A percentile compares a stretch with the other conserved stretches of the same genome.
phyloP scores from a whole-genome alignment of 1,139 yeast genomes.

The Nakaseomyces bracarensis region DNA sequence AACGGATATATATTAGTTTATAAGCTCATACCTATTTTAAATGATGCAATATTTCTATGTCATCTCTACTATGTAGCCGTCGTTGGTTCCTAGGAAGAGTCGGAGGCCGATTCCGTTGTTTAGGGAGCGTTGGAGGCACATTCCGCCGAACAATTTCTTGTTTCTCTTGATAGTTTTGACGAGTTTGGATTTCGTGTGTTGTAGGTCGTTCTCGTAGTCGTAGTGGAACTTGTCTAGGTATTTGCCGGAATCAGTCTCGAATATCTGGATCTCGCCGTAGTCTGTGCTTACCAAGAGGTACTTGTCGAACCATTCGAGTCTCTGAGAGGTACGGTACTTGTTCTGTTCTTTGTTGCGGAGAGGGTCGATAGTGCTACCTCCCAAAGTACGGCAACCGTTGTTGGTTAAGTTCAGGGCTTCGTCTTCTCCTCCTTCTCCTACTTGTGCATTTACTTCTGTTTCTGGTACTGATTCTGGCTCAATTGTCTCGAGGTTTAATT shows the following conservation, averaged over 20 bases:
- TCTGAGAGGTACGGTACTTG: constrained; percentile 34
- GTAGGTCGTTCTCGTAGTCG: constrained; percentile 2
- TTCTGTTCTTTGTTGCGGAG: constrained; percentile 17
- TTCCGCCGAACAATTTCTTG: constrained; percentile 7
- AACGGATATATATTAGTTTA: too few species aligned
- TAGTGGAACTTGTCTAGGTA: constrained; percentile 22
- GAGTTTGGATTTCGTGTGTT: constrained; percentile 6
- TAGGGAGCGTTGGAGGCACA: constrained; percentile 8
- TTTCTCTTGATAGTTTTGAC: constrained; percentile 2
- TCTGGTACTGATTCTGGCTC: not conserved
- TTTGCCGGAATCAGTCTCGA: constrained; percentile 56
- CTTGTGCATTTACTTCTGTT: not conserved
- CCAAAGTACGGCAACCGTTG: not conserved
- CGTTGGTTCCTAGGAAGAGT: constrained; percentile 17
- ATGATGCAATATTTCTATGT: too few species aligned
- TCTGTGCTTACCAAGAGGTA: constrained; percentile 58
- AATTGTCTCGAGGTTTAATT: constrained; percentile 1
- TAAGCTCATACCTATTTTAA: too few species aligned
- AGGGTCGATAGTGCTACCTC: constrained; percentile 38
- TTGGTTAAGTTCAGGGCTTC: constrained; percentile 27
- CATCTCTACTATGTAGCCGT: constrained; percentile 6
- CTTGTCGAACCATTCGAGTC: constrained; percentile 45
- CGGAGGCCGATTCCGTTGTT: constrained; percentile 17
- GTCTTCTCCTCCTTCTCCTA: not conserved
- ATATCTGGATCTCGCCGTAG: constrained; percentile 66